These are phyloP conservation scores for Chamaecrista fasciculata DNA, from an alignment of 306 rosid species.

Conservation along the genomic window DNA sequence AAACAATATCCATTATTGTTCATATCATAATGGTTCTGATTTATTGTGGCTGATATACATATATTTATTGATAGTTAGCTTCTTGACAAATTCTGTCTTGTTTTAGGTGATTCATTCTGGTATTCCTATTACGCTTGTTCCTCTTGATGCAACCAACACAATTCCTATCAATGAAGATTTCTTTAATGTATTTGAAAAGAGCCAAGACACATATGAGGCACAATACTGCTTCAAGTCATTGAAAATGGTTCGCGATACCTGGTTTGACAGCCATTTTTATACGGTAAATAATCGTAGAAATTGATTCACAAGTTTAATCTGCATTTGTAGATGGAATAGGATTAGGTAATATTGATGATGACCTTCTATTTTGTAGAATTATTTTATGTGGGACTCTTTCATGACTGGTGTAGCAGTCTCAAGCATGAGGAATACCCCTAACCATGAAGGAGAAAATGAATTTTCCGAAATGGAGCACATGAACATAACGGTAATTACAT, in stretches of 20 bases:
- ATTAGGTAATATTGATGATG: background rate
- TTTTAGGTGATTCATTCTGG: conserved; percentile 91
- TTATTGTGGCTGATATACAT: background rate
- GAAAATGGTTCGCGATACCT: conserved; percentile 78
- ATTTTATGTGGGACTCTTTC: conserved; percentile 94
- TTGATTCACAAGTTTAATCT: no score
- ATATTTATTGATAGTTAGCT: background rate
- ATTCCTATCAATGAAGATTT: conserved; percentile 67
- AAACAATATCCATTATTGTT: background rate
- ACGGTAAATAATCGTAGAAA: conserved; percentile 44
- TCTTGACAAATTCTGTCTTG: conserved; percentile 13
- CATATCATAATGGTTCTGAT: background rate
- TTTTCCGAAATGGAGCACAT: conserved; percentile 81
- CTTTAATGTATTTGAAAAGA: conserved; percentile 64
- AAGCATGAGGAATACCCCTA: conserved; percentile 61
- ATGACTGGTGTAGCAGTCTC: conserved; percentile 79
- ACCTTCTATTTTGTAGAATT: conserved; percentile 57
- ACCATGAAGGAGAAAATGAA: conserved; percentile 57
- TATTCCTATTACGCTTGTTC: conserved; percentile 80
- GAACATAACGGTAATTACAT: conserved; percentile 82
- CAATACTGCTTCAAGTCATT: conserved; percentile 75
- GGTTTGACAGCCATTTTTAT: conserved; percentile 64
- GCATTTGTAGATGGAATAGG: no score
- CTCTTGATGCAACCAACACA: conserved; percentile 92
- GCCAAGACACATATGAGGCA: conserved; percentile 74